Evolutionary conservation across 306 rosid genomes (phyloP), one percentile per base, ranked within the genome.

Genomic region (Lathyrus aphaca): DNA sequence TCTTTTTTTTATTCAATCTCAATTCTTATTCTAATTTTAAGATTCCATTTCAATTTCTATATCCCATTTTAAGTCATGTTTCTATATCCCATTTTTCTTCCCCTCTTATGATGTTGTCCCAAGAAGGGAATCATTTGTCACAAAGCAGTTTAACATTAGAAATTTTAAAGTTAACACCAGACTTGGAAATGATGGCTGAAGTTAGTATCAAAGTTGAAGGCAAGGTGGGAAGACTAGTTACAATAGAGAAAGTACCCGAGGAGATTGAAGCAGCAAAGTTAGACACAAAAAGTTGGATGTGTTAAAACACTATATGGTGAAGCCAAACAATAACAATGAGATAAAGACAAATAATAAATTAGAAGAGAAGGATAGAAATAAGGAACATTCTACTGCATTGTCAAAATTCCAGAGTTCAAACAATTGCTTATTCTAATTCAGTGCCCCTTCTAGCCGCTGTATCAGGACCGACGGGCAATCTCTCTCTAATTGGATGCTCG

Each of bases 81-180:
- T n/a, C n/a, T n/a, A n/a, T n/a, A n/a, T n/a, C n/a, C n/a, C n/a
- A n/a, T n/a, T n/a, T n/a, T n/a, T n/a, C 86, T 75, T 74, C 89
- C 85, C 88, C 93, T 66, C 87, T 88, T 43, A 74, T 72, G 80
- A 40, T 43, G 63, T 27, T 68, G 17, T 80, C 78, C 11, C 79
- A 55, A 7, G 83, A 79, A 77, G 38, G 60, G 32, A 80, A 81
- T 45, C 83, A 56, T 53, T 53, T 66, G 46, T 65, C 83, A 48
- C 76, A 25, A 64, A 80, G 54, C 35, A 77, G 79, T n/a, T n/a
- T n/a, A n/a, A n/a, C n/a, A n/a, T n/a, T n/a, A n/a, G n/a, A n/a
- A n/a, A n/a, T n/a, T n/a, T 72, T 62, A 80, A 62, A 76, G 49
- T 63, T 53, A 53, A 72, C 64, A 9, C 37, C 30, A 16, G 67